Conservation (phyloP, 106 monocot genomes). For the Dioscorea dumetorum region DNA sequence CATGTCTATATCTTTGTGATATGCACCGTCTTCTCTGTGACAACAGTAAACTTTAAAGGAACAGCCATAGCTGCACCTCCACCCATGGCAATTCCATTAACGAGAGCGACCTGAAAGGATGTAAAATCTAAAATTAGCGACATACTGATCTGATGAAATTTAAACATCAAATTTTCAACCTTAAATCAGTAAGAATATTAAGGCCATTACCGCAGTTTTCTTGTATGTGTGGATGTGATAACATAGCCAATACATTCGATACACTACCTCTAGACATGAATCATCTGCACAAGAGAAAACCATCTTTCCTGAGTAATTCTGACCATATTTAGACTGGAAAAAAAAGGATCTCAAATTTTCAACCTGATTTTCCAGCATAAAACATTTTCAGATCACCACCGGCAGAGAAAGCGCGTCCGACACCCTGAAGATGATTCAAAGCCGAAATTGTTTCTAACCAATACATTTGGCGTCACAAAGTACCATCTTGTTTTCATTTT, state of each 20-base stretch:
- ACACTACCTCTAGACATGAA: constrained; percentile 79
- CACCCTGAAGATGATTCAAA: constrained; percentile 31
- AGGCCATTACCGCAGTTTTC: constrained; percentile 54
- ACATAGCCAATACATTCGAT: constrained; percentile 97
- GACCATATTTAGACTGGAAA: no score
- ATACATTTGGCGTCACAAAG: not conserved
- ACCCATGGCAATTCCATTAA: constrained; percentile 84
- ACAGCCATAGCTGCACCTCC: constrained; percentile 73
- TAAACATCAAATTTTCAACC: no score
- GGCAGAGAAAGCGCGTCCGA: constrained; percentile 80
- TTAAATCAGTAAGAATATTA: not conserved
- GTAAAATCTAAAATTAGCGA: not conserved
- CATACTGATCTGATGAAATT: no score
- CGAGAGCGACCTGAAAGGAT: constrained; percentile 65
- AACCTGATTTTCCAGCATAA: constrained; percentile 69
- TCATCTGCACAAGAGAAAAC: constrained; percentile 31
- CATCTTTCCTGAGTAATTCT: no score
- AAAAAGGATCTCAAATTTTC: not conserved
- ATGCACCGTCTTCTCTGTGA: constrained; percentile 86
- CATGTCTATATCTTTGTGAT: not conserved
- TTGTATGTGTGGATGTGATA: constrained; percentile 90
- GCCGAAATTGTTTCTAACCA: not conserved
- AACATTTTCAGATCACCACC: constrained; percentile 97
- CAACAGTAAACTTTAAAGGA: constrained; percentile 73
- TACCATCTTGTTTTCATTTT: no score